These are phyloP conservation scores for Sanghuangporus sanghuang DNA, from an alignment of 1,284 basidiomycete species.

Conservation along the genomic window DNA sequence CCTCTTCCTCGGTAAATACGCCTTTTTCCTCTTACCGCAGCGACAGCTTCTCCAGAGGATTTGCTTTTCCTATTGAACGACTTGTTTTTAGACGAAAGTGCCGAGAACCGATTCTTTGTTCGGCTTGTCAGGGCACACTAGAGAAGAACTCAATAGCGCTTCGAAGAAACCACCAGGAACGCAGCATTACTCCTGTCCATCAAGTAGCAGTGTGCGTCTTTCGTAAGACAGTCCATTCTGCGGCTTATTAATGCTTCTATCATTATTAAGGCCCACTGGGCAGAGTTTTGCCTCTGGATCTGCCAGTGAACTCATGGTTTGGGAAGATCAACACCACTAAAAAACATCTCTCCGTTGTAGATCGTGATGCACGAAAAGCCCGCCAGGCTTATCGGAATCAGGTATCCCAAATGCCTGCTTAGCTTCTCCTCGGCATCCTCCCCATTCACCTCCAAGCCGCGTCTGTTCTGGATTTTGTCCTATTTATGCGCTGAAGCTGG, in stretches of 20 bases:
- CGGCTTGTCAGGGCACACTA: not conserved
- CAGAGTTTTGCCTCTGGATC: constrained; percentile 1
- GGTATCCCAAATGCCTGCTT: not conserved
- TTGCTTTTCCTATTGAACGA: not conserved
- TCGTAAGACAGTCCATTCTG: not conserved
- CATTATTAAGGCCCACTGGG: not conserved
- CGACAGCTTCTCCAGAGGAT: not conserved
- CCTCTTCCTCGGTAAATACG: constrained; percentile 3
- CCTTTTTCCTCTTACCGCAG: not conserved
- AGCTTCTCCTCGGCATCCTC: not conserved
- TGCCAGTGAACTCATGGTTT: not conserved
- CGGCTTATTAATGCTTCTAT: not conserved
- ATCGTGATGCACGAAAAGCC: not conserved
- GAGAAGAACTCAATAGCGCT: not conserved
- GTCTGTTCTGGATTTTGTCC: not conserved
- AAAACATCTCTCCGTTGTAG: not conserved
- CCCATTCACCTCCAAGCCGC: not conserved
- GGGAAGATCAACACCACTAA: not conserved
- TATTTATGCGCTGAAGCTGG: not conserved
- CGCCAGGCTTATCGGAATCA: not conserved
- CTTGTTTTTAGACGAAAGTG: not conserved
- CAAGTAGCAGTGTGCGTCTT: not conserved
- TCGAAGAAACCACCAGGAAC: not conserved
- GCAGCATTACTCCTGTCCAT: not conserved
- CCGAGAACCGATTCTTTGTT: not conserved